Conservation (phyloP, 345 rosid genomes). For the Melastoma malabathricum region DNA sequence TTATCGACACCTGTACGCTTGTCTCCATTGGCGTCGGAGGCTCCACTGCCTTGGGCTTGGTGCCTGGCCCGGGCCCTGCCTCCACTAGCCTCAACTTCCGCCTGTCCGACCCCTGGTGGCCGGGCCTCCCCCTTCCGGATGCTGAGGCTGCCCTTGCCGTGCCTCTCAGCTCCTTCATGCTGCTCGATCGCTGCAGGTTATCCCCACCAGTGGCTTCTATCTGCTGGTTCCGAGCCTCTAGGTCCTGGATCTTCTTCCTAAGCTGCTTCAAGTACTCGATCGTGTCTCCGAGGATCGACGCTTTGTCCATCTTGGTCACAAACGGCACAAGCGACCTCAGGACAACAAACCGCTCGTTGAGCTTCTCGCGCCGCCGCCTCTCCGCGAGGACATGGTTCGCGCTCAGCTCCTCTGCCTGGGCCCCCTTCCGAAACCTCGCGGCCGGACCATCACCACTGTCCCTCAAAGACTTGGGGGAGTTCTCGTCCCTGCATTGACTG, state of each 20-base stretch:
- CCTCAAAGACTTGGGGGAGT: conserved; percentile 42
- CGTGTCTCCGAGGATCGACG: conserved; percentile 88
- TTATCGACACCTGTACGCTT: conserved; percentile 78
- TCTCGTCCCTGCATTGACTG: conserved; percentile 33
- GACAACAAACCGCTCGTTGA: conserved; percentile 72
- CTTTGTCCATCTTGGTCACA: conserved; percentile 97
- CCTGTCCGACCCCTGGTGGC: conserved; percentile 31
- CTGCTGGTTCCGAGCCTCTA: conserved; percentile 38
- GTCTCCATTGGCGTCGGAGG: conserved; percentile 10
- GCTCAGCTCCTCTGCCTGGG: conserved; percentile 53
- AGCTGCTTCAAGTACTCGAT: conserved; percentile 90
- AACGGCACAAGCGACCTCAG: conserved; percentile 82
- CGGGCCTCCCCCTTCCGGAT: too few relatives aligned
- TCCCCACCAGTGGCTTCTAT: conserved; percentile 27
- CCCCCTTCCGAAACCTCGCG: conserved; percentile 25
- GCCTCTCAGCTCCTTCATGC: conserved; percentile 22
- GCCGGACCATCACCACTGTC: conserved; percentile 14
- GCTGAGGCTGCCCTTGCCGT: too few relatives aligned
- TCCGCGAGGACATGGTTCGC: conserved; percentile 90
- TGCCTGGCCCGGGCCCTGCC: too few relatives aligned
- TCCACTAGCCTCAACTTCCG: conserved; percentile 46
- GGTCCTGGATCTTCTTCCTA: conserved; percentile 61
- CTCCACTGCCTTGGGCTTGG: conserved; percentile 35
- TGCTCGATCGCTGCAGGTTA: conserved; percentile 18
- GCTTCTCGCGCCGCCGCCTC: conserved; percentile 89